Base-by-base conservation (phyloP, 805 yeast genomes). In the Metschnikowia matae region DNA sequence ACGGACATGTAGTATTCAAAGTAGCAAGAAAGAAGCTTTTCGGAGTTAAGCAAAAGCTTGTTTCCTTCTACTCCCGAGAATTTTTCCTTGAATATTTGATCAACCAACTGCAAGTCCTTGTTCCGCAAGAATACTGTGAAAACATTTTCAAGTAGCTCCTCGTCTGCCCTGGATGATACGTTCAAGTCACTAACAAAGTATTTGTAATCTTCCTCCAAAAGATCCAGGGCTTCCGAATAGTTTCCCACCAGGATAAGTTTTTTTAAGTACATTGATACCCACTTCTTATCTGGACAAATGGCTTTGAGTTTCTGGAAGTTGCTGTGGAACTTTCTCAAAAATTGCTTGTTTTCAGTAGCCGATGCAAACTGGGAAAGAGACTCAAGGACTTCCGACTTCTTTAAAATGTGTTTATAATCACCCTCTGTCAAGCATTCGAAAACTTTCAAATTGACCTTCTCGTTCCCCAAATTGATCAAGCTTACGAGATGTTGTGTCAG, bases 381-480 rank as follows among this genome's bases (percentile, higher is more conserved):
- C 4, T 36, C 35, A 48, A 57, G 49, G 8, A 56, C 21, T 3
- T 8, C 18, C 10, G 13, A 21, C 17, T 62, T 38, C 11, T 41
- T 40, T 14, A 50, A 44, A 20, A 62, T 38, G 6, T 48, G 36
- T 10, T 49, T 40, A 31, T 47, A 40, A 7, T 52, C 40, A 3
- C 40, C 23, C 3, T 54, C 31, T 15, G 34, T 20, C 33, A 66
- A 50, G 35, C 45, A 53, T 39, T 67, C 63, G 8, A 59, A 45
- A 3, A 58, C 17, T 33, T 62, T 60, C 34, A 67, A 59, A 31
- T 61, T 60, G 18, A 65, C 57, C 35, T 62, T 64, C 36, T 70
- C 74, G 34, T 55, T 55, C 14, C 59, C 45, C 49, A 61, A 56
- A 3, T 48, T 43, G 14, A 69, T 50, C 38, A 69, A 55, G 31